Conservation (phyloP, 2,329 filamentous ascomycete genomes). For the Epichloe gansuensis region DNA sequence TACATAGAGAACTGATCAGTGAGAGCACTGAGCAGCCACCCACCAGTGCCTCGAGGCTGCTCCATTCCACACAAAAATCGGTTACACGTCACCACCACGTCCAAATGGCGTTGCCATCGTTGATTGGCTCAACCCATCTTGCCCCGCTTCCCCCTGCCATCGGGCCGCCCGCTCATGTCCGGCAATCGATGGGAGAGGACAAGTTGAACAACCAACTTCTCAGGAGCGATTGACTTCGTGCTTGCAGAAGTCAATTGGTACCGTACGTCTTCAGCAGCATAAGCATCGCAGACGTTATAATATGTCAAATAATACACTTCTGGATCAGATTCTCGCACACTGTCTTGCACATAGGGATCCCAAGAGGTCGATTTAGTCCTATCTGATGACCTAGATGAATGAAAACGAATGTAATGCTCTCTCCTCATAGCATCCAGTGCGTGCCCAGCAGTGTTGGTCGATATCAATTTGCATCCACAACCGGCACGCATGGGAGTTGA, state of each 20-base stretch:
- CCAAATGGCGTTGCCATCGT: background rate
- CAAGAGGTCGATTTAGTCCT: slow-evolving; percentile 5
- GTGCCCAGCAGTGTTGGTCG: background rate
- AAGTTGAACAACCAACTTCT: background rate
- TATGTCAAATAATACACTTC: background rate
- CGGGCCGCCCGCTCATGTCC: slow-evolving; percentile 1
- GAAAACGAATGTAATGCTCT: slow-evolving; percentile 1
- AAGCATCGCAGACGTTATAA: background rate
- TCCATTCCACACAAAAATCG: no score
- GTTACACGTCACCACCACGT: no score
- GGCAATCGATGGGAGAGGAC: background rate
- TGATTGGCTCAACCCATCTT: background rate
- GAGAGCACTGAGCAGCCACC: no score
- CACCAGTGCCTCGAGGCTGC: no score
- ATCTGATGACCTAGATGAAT: slow-evolving; percentile 7
- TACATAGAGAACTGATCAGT: no score
- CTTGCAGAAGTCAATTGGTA: background rate
- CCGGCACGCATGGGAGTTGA: background rate
- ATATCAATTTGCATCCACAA: background rate
- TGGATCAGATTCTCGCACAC: background rate
- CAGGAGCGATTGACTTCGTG: background rate
- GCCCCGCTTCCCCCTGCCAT: background rate
- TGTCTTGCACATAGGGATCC: background rate
- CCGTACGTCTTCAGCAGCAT: background rate
- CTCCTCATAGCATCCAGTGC: background rate